phyloP scores from a whole-genome alignment of 495 filamentous ascomycete genomes.

The Pyrenopolyporus hunteri region DNA sequence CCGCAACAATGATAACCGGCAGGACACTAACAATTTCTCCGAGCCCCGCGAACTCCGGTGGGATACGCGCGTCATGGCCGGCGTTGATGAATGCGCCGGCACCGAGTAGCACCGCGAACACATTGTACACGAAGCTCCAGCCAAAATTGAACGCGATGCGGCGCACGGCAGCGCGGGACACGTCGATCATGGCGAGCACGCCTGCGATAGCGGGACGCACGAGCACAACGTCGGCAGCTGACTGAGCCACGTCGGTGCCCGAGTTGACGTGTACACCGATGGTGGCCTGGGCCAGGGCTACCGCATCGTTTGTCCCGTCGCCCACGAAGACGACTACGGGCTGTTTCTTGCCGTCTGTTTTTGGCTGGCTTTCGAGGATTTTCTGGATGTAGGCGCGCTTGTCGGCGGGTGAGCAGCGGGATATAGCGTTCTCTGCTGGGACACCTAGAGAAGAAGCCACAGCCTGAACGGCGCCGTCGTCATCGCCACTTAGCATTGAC shows the following conservation, averaged over 20 bases:
- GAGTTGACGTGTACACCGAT: constrained; percentile 72
- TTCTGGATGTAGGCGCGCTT: constrained; percentile 67
- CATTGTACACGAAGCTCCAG: constrained; percentile 78
- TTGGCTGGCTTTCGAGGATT: constrained; percentile 32
- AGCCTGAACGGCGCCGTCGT: constrained; percentile 61
- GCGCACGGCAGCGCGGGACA: constrained; percentile 59
- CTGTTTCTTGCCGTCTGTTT: constrained; percentile 20
- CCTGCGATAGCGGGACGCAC: constrained; percentile 62
- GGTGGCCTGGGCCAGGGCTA: constrained; percentile 73
- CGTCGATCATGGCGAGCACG: constrained; percentile 63
- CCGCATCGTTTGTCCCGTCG: constrained; percentile 82
- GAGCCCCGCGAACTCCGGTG: constrained; percentile 74
- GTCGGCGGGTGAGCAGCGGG: constrained; percentile 63
- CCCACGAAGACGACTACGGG: constrained; percentile 70
- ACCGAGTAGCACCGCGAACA: constrained; percentile 72
- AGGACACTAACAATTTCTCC: constrained; percentile 80
- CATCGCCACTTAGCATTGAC: constrained; percentile 74
- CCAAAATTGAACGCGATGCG: constrained; percentile 73
- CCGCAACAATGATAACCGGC: constrained; percentile 69
- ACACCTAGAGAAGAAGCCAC: constrained; percentile 63
- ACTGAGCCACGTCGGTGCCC: constrained; percentile 68
- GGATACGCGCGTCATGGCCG: constrained; percentile 59
- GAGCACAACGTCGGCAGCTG: constrained; percentile 73
- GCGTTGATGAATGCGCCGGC: constrained; percentile 67
- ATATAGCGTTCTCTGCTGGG: constrained; percentile 49